Evolutionary conservation across 768 basidiomycete genomes (phyloP).

Genomic region (Xerocomellus dryophilus): DNA sequence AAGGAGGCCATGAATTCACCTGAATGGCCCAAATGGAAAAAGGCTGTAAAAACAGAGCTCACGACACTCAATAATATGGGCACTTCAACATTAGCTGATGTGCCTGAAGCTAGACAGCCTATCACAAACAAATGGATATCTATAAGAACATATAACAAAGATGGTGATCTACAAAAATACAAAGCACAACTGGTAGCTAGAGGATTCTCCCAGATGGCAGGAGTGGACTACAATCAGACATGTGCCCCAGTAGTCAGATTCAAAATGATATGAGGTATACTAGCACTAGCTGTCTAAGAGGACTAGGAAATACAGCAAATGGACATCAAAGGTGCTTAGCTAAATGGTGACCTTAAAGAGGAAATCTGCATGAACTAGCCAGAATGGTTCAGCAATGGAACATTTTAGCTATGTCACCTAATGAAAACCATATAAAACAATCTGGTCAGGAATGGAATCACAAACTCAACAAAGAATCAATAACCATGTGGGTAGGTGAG

Average conservation of each 20-base stretch:
- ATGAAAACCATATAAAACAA: constrained; percentile 28
- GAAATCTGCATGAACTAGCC: constrained; percentile 36
- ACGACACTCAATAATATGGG: background rate
- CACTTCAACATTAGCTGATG: constrained; percentile 24
- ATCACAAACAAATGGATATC: constrained; percentile 33
- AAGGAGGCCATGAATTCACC: background rate
- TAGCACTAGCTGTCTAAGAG: constrained; percentile 19
- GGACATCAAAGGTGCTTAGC: constrained; percentile 30
- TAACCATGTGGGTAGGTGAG: background rate
- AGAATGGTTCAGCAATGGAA: constrained; percentile 20
- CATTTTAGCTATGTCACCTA: constrained; percentile 2
- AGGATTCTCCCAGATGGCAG: constrained; percentile 38
- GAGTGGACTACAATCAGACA: constrained; percentile 36
- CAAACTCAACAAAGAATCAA: constrained; percentile 8
- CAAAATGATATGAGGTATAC: constrained; percentile 18
- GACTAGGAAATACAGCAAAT: constrained; percentile 30
- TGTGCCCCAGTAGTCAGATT: constrained; percentile 30
- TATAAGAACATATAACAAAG: background rate
- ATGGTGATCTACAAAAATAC: constrained; percentile 9
- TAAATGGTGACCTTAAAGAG: constrained; percentile 31
- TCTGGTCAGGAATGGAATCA: constrained; percentile 30
- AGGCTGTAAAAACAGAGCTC: background rate
- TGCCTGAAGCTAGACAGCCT: constrained; percentile 21
- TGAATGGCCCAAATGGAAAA: constrained; percentile 1
- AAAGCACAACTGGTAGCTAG: constrained; percentile 39